A percentile compares a stretch with the other conserved stretches of the same genome.
These are phyloP conservation scores for Sphagnum fallax DNA, from an alignment of 228 moss, liverwort and hornwort genomes.

Conservation along the genomic window DNA sequence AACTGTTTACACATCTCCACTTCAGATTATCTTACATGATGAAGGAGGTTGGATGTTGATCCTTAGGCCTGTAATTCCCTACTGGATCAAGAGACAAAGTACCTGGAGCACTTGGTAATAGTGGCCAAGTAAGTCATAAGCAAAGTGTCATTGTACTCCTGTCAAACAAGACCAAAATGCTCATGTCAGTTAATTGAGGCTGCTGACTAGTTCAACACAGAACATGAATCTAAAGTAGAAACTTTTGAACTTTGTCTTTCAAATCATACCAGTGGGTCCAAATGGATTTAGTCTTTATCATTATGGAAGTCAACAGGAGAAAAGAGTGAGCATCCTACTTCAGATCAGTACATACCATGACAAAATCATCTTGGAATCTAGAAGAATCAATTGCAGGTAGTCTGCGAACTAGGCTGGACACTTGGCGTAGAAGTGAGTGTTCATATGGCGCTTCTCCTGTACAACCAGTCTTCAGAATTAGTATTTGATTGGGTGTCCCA, in stretches of 20 bases:
- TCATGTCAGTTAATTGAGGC: neutral
- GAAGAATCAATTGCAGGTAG: conserved; percentile 96
- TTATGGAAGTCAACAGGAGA: too few relatives aligned
- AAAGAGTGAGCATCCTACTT: too few relatives aligned
- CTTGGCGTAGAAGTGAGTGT: conserved; percentile 91
- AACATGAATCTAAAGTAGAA: too few relatives aligned
- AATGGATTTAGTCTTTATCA: too few relatives aligned
- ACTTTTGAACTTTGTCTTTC: too few relatives aligned
- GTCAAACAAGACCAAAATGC: conserved; percentile 9
- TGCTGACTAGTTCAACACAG: too few relatives aligned
- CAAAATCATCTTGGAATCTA: conserved; percentile 97
- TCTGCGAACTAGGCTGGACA: conserved; percentile 94
- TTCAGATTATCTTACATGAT: too few relatives aligned
- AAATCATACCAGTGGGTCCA: too few relatives aligned
- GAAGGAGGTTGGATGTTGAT: too few relatives aligned
- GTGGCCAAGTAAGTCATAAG: conserved; percentile 98
- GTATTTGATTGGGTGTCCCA: too few relatives aligned
- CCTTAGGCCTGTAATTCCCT: too few relatives aligned
- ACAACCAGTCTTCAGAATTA: neutral
- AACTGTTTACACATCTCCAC: too few relatives aligned
- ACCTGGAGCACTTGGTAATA: conserved; percentile 97
- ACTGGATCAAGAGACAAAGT: conserved; percentile 6
- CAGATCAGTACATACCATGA: conserved; percentile 53
- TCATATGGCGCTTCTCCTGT: conserved; percentile 89
- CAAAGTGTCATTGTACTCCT: conserved; percentile 98